A percentile compares a stretch with the other conserved stretches of the same genome.
phyloP scores from a whole-genome alignment of 306 rosid species.

The Medicago lupulina region DNA sequence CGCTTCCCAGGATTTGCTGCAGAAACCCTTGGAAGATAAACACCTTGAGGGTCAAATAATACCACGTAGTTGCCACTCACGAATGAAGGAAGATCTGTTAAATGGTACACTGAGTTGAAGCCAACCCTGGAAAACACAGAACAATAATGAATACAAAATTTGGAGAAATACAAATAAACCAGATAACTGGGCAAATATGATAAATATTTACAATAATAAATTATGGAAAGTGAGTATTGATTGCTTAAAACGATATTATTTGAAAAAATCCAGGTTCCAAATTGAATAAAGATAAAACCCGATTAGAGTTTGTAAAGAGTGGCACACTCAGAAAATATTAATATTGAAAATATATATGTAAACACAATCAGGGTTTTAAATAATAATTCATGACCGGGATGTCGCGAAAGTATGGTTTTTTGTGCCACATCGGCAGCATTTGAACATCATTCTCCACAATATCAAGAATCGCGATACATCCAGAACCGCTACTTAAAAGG shows the following conservation, averaged over 20 bases:
- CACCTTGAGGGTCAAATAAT: conserved; percentile 93
- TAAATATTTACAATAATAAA: not conserved
- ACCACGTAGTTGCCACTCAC: conserved; percentile 94
- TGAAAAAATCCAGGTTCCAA: too few relatives aligned
- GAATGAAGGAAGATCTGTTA: conserved; percentile 97
- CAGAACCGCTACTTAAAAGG: not conserved
- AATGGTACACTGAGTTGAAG: conserved; percentile 97
- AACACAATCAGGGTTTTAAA: not conserved
- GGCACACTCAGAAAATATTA: too few relatives aligned
- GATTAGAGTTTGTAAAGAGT: too few relatives aligned
- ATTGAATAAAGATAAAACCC: too few relatives aligned
- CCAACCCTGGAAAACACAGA: conserved; percentile 71
- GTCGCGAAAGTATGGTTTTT: not conserved
- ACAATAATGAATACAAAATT: conserved; percentile 38
- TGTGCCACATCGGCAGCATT: not conserved
- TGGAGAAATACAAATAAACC: conserved; percentile 34
- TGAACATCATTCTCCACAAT: not conserved
- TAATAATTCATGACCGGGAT: not conserved
- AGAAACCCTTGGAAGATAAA: conserved; percentile 88
- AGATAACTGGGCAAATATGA: conserved; percentile 24
- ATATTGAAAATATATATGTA: too few relatives aligned
- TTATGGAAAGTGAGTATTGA: not conserved
- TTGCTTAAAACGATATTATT: not conserved
- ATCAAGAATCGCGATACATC: not conserved
- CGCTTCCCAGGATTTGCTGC: conserved; percentile 96